Conservation (phyloP, 805 yeast genomes). For the Monosporozyma aerobia region DNA sequence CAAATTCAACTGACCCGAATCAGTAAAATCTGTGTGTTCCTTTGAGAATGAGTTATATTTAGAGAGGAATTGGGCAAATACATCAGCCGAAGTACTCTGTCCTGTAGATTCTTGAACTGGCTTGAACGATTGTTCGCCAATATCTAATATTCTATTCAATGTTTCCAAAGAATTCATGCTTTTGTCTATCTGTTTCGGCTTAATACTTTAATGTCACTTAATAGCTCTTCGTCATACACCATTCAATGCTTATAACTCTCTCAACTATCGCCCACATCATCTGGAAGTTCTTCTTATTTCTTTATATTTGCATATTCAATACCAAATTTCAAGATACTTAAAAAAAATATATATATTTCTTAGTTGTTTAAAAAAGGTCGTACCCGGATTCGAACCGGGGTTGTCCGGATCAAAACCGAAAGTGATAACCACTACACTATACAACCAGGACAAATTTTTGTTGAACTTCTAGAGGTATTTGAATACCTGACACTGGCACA, state of each 20-base stretch:
- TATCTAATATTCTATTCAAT: background rate
- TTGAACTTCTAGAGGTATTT: no score
- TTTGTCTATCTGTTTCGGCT: no score
- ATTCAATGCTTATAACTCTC: no score
- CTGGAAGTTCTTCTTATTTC: no score
- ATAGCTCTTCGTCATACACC: no score
- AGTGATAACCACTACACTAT: constrained; percentile 78
- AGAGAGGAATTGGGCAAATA: constrained; percentile 2
- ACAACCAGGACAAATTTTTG: constrained; percentile 14
- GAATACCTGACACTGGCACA: no score
- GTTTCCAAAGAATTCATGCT: background rate
- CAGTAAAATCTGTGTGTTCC: constrained; percentile 3
- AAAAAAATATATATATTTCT: no score
- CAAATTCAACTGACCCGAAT: constrained; percentile 7
- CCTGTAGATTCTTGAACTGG: background rate
- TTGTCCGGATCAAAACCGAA: constrained; percentile 73
- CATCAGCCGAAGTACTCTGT: background rate
- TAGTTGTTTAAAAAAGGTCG: constrained; percentile 35
- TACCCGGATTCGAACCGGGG: constrained; percentile 85
- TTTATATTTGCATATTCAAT: no score
- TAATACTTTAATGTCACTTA: no score
- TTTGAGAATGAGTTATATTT: constrained; percentile 3
- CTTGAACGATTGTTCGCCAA: background rate
- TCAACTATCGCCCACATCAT: no score
- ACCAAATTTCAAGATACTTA: no score